Conservation (phyloP, 148 eudicot species). For the Simmondsia chinensis region DNA sequence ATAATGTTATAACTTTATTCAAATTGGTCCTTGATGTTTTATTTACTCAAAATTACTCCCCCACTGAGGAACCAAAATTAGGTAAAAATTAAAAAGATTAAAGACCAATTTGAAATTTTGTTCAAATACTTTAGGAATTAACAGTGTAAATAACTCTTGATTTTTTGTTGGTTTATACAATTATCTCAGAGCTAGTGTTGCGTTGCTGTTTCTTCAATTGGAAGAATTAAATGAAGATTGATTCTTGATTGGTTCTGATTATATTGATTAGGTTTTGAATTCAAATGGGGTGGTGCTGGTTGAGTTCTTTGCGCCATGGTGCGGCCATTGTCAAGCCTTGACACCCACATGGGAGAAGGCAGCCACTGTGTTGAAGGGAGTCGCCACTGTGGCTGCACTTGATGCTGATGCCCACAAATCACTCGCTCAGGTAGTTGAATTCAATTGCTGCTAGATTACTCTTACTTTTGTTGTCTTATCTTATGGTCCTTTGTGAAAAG, state of each 20-base stretch:
- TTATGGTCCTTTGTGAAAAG: not conserved
- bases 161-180: too few species aligned
- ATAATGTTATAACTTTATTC: too few species aligned
- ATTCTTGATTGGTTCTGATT: constrained; percentile 2
- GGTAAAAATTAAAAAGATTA: too few species aligned
- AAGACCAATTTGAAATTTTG: too few species aligned
- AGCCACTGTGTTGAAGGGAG: constrained; percentile 81
- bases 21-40: too few species aligned
- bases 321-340: constrained; percentile 89
- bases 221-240: not conserved
- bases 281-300: constrained; percentile 81
- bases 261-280: constrained; percentile 62
- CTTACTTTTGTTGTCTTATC: not conserved
- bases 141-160: too few species aligned
- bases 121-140: too few species aligned
- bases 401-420: constrained; percentile 96
- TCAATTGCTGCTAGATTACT: not conserved
- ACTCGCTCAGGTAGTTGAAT: constrained; percentile 67
- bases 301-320: constrained; percentile 97
- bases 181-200: too few species aligned
- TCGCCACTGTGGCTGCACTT: constrained; percentile 87
- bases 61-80: too few species aligned
- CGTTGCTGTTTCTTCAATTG: not conserved
- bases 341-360: constrained; percentile 94
- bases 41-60: too few species aligned